Base-by-base conservation (phyloP, 352 stramenopile genomes). In the Phytophthora pistaciae region DNA sequence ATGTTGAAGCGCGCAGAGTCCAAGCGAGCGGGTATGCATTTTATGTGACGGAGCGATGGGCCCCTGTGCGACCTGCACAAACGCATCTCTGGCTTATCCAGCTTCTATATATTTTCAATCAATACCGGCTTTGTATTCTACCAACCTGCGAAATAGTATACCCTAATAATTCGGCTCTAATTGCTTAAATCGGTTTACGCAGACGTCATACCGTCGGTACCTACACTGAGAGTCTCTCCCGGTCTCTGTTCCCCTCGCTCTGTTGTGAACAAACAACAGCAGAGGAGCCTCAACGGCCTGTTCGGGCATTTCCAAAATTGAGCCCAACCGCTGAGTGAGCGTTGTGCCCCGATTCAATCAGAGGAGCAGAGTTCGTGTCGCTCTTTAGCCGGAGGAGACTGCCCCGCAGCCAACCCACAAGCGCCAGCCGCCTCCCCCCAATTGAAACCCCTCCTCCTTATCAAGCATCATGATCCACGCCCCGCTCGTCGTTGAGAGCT, bases 21-120 rank as follows among this genome's bases (percentile, higher is more conserved):
- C 27, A 64, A 31, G 29, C 56, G 21, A 52, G 59, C 23, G 29
- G 44, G 23, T 53, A 55, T 54, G 56, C 54, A 21, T 58, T 74
- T 61, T 78, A 75, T 78, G 71, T 78, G 71, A 78, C 71, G 66
- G 57, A 75, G 71, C 66, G 64, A 75, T 74, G 65, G 48, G 64
- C 56, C 50, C 5, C 38, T 21, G 25, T 38, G 10, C 59, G 11
- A 29, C 10, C 9, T n/a, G 36, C 14, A 42, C 36, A 6, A 42
- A 1, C 14, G 11, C 1, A 42, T 42, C 29, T 33, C 6, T 9
- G 9, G 8, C 8, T 33, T 33, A 33, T 33, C 29, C 29, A 33
- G 25, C 4, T 29, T 33, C 29, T 33, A 5, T 0, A 33, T 33
- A 33, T 33, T 33, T 33, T 33, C 3, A 29, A 5, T 29, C 25